Percentiles rank a stretch among this genome's conserved stretches.
These are phyloP conservation scores for Erucastrum elatum DNA, from an alignment of 345 rosid genomes.

Conservation along the genomic window DNA sequence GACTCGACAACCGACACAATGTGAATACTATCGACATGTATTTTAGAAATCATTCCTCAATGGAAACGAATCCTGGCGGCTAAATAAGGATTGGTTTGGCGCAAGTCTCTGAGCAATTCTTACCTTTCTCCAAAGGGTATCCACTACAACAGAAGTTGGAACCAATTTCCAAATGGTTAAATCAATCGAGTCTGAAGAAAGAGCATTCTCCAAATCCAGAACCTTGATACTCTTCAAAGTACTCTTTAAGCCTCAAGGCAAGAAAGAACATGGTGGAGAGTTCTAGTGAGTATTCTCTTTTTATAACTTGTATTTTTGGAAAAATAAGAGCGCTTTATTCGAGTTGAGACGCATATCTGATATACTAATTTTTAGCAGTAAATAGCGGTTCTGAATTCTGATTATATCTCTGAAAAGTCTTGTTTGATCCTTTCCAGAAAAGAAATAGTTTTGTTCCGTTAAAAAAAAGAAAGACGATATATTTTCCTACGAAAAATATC, in stretches of 20 bases:
- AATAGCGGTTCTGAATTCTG: no score
- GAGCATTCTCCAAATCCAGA: not conserved
- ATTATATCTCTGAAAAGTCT: no score
- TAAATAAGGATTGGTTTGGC: not conserved
- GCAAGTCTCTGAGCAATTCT: not conserved
- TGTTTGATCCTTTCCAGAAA: not conserved
- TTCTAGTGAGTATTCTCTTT: not conserved
- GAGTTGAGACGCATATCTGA: not conserved
- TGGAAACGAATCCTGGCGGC: not conserved
- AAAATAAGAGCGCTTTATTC: not conserved
- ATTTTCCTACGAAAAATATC: no score
- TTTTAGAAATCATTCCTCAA: not conserved
- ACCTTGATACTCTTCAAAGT: not conserved
- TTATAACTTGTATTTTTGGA: not conserved
- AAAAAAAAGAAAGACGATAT: no score
- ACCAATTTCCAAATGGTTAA: not conserved
- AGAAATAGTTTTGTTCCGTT: not conserved
- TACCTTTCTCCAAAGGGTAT: not conserved
- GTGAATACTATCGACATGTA: not conserved
- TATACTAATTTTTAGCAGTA: not conserved
- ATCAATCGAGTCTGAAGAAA: not conserved
- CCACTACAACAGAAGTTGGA: slow-evolving; percentile 4
- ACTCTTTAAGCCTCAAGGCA: not conserved
- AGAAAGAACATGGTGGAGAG: not conserved
- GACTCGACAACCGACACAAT: not conserved